A percentile compares a stretch with the other conserved stretches of the same genome.
These are phyloP conservation scores for Pseudotsuga menziesii DNA, from an alignment of 75 land plant species.

Conservation along the genomic window DNA sequence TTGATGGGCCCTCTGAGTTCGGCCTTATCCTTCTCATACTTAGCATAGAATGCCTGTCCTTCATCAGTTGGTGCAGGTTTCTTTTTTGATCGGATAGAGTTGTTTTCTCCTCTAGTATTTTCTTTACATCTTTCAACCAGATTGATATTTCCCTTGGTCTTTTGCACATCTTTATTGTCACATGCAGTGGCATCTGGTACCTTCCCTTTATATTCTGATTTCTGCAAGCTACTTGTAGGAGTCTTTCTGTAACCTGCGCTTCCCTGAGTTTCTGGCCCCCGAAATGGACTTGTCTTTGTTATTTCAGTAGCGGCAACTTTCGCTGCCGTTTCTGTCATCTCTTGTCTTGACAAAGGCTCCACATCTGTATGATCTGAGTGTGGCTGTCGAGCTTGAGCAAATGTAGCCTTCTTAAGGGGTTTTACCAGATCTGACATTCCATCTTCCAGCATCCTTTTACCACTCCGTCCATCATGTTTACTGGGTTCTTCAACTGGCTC, in stretches of 20 bases:
- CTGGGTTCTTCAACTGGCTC: not conserved
- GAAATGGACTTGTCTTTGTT: slow-evolving; percentile 3
- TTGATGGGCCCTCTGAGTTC: slow-evolving; percentile 60
- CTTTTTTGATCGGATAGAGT: slow-evolving; percentile 20
- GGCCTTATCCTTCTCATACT: slow-evolving; percentile 64
- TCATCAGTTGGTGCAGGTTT: slow-evolving; percentile 47
- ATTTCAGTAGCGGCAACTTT: not conserved
- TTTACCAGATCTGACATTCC: slow-evolving; percentile 15
- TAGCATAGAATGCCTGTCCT: slow-evolving; percentile 28
- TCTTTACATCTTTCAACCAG: slow-evolving; percentile 17
- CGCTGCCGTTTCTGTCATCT: slow-evolving; percentile 10
- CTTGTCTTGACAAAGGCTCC: slow-evolving; percentile 14
- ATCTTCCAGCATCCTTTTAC: slow-evolving; percentile 21
- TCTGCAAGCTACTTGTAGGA: slow-evolving; percentile 8
- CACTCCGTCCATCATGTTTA: slow-evolving; percentile 16
- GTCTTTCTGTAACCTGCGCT: slow-evolving; percentile 20
- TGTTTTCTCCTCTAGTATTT: slow-evolving; percentile 9
- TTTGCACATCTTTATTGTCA: slow-evolving; percentile 3
- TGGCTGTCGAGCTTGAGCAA: slow-evolving; percentile 15
- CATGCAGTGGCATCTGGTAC: not conserved
- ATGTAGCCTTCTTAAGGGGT: slow-evolving; percentile 4
- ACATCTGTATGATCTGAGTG: slow-evolving; percentile 24
- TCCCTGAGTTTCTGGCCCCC: slow-evolving; percentile 11
- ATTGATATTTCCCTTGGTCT: slow-evolving; percentile 7
- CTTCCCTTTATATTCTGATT: slow-evolving; percentile 24